Evolutionary conservation across 139 green algal genomes (phyloP).

Genomic region (Pseudopediastrum boryanum): DNA sequence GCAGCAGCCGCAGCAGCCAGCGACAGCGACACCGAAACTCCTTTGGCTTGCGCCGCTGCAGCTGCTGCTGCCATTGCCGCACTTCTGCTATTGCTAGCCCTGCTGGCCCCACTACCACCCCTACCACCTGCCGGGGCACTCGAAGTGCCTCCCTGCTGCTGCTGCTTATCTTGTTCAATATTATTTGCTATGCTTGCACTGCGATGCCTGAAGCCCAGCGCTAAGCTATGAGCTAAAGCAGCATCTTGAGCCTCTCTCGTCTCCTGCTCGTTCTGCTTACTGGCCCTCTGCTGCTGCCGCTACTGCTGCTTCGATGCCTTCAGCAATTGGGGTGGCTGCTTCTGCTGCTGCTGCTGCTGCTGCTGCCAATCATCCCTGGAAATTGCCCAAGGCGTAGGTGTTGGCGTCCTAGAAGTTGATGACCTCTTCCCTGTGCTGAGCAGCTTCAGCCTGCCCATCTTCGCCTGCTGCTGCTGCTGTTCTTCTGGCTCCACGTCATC

Average conservation of each 20-base stretch:
- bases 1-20: neutral
- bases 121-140: neutral
- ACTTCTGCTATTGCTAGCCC: neutral
- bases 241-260: neutral
- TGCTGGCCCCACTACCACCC: neutral
- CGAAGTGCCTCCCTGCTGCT: neutral
- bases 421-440: neutral
- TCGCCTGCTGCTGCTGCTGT: neutral
- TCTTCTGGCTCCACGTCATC: neutral
- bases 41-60: neutral
- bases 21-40: neutral
- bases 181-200: neutral
- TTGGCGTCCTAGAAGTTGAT: neutral
- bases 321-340: slow-evolving; percentile 3
- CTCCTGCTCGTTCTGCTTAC: neutral
- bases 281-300: neutral
- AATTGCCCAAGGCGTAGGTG: no score
- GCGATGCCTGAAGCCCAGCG: neutral
- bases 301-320: neutral
- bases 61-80: neutral
- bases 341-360: slow-evolving; percentile 11
- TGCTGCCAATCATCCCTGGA: no score
- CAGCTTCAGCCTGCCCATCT: neutral
- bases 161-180: neutral
- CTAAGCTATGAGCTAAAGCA: neutral